A percentile compares a stretch with the other conserved stretches of the same genome.
Evolutionary conservation across 352 stramenopile species (phyloP).

Genomic region (Globisporangium viniferum): DNA sequence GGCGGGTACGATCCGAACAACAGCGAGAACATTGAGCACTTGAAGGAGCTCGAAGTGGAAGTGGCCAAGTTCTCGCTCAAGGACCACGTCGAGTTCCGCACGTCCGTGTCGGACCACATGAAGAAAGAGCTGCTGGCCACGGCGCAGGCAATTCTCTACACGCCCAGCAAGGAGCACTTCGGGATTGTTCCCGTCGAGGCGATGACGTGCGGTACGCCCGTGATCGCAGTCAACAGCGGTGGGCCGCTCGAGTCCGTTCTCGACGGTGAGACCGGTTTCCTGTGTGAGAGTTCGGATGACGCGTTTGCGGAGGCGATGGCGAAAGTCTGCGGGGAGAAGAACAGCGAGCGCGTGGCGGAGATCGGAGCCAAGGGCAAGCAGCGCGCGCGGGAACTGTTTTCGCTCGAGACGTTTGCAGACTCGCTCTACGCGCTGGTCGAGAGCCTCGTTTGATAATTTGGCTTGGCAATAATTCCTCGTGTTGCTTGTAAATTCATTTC

Average conservation of each 20-base stretch:
- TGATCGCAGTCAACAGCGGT: conserved; percentile 94
- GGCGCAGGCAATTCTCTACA: conserved; percentile 94
- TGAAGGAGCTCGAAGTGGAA: conserved; percentile 86
- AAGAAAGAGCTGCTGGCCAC: conserved; percentile 84
- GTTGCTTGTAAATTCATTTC: not conserved
- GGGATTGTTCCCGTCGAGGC: conserved; percentile 98
- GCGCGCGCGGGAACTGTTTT: conserved; percentile 60
- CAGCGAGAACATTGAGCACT: conserved; percentile 95
- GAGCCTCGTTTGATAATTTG: conserved; percentile 23
- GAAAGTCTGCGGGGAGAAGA: conserved; percentile 39
- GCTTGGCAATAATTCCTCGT: not conserved
- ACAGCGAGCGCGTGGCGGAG: conserved; percentile 25
- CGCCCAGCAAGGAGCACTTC: conserved; percentile 97
- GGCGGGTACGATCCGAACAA: conserved; percentile 96
- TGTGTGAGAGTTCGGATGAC: conserved; percentile 57
- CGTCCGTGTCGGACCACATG: conserved; percentile 86
- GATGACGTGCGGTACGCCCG: conserved; percentile 94
- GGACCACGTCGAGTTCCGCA: conserved; percentile 83
- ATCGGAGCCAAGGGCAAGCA: conserved; percentile 53
- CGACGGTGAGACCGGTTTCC: conserved; percentile 83
- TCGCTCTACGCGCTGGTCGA: conserved; percentile 51
- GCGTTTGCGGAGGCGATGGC: conserved; percentile 67
- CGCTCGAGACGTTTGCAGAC: conserved; percentile 70
- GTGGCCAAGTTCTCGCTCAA: conserved; percentile 48
- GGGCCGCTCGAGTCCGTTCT: conserved; percentile 96